Evolutionary conservation across 768 basidiomycete genomes (phyloP).

Genomic region (Gelatoporia subvermispora): DNA sequence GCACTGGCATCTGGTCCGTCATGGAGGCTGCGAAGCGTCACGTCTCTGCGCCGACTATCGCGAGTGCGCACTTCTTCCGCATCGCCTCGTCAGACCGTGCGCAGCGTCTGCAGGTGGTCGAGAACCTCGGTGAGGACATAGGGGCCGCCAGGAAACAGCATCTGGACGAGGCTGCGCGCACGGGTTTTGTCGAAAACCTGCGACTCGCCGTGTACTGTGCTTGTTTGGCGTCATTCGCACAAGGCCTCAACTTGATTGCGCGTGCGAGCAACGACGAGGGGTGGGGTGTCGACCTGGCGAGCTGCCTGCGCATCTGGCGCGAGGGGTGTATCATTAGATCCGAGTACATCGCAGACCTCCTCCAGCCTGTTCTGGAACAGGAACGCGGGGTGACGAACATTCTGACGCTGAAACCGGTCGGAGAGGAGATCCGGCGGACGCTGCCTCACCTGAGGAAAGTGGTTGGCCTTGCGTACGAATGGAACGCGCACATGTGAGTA

Average conservation of each 20-base stretch:
- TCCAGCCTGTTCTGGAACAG: constrained; percentile 14
- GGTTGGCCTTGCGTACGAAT: constrained; percentile 9
- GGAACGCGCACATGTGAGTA: constrained; percentile 16
- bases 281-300: constrained; percentile 13
- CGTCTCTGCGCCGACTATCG: constrained; percentile 16
- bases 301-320: constrained; percentile 17
- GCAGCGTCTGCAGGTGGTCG: constrained; percentile 12
- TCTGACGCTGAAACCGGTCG: constrained; percentile 9
- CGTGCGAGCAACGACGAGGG: constrained; percentile 15
- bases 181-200: constrained; percentile 11
- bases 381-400: constrained; percentile 7
- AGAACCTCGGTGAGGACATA: constrained; percentile 8
- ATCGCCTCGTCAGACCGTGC: constrained; percentile 20
- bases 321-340: constrained; percentile 21
- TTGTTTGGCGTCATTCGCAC: constrained; percentile 14
- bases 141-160: constrained; percentile 12
- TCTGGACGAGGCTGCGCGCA: constrained; percentile 5
- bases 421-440: constrained; percentile 11
- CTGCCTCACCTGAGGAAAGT: constrained; percentile 7
- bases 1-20: constrained; percentile 18
- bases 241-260: constrained; percentile 18
- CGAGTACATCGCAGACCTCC: constrained; percentile 15
- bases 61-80: constrained; percentile 19
- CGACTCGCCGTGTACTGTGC: constrained; percentile 17
- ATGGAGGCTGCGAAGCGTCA: constrained; percentile 16